These are phyloP conservation scores for Fistulinella cinereoalba DNA, from an alignment of 1,284 basidiomycete genomes.

Conservation along the genomic window DNA sequence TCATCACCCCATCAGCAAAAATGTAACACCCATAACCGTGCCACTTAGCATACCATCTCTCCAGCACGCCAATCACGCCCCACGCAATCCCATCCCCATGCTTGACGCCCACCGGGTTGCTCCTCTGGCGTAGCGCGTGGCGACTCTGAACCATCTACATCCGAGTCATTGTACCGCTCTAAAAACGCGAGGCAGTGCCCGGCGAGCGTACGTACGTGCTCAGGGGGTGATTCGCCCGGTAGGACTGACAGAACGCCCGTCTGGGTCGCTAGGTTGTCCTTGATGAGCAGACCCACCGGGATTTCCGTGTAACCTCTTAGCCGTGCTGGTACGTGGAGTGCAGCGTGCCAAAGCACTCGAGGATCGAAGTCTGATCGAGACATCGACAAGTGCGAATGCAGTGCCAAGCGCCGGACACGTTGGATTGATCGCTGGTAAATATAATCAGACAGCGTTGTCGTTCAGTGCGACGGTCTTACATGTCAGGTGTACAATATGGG, in stretches of 20 bases:
- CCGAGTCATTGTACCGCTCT: slow-evolving; percentile 51
- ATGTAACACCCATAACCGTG: too few relatives aligned
- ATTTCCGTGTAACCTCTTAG: slow-evolving; percentile 60
- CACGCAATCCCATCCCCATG: slow-evolving; percentile 45
- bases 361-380: slow-evolving; percentile 36
- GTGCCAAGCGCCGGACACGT: slow-evolving; percentile 44
- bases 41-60: too few relatives aligned
- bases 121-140: slow-evolving; percentile 5
- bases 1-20: too few relatives aligned
- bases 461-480: slow-evolving; percentile 36
- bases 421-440: slow-evolving; percentile 43
- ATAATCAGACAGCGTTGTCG: background rate
- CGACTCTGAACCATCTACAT: slow-evolving; percentile 7
- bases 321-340: slow-evolving; percentile 18
- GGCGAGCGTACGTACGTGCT: slow-evolving; percentile 46
- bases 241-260: slow-evolving; percentile 46
- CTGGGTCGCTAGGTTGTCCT: slow-evolving; percentile 44
- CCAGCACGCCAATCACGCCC: slow-evolving; percentile 52
- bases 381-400: slow-evolving; percentile 51
- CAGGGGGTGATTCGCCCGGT: slow-evolving; percentile 26
- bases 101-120: slow-evolving; percentile 28
- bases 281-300: slow-evolving; percentile 68
- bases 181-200: slow-evolving; percentile 61
- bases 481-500: slow-evolving; percentile 42
- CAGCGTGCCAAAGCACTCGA: slow-evolving; percentile 31